Conservation (phyloP, 768 basidiomycete genomes). For the Cubamyces sp. region DNA sequence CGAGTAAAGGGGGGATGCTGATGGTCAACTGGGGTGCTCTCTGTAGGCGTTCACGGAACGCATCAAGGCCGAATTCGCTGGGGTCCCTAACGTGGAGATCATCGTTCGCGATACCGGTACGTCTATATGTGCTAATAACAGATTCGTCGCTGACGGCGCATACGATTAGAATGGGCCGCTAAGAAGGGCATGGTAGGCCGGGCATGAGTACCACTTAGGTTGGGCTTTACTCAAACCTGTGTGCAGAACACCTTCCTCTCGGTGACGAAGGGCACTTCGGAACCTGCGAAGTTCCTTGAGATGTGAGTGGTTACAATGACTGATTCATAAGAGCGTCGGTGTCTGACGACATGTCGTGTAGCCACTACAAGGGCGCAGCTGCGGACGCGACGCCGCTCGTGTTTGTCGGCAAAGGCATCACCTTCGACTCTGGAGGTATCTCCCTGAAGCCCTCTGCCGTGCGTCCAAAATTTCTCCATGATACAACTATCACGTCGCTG, state of each 20-base stretch:
- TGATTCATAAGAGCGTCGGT: neutral
- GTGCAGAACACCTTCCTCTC: conserved; percentile 73
- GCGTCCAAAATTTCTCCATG: conserved; percentile 30
- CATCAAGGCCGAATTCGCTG: conserved; percentile 65
- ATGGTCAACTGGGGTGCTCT: neutral
- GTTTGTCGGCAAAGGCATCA: conserved; percentile 88
- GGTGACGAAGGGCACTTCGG: conserved; percentile 78
- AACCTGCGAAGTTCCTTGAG: conserved; percentile 88
- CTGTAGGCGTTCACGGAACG: conserved; percentile 70
- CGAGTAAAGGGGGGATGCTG: neutral
- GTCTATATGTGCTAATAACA: neutral
- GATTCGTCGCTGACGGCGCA: neutral
- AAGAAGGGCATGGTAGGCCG: conserved; percentile 76
- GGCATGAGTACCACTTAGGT: no score
- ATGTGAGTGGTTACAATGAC: conserved; percentile 49
- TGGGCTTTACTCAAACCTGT: neutral
- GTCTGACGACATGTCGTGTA: conserved; percentile 33
- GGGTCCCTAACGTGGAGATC: conserved; percentile 68
- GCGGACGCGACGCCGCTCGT: conserved; percentile 64
- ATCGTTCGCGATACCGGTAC: conserved; percentile 75
- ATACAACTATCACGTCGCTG: neutral
- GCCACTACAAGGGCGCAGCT: conserved; percentile 81
- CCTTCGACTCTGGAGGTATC: conserved; percentile 89
- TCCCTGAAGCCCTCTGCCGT: conserved; percentile 78
- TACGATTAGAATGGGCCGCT: conserved; percentile 69